Base-by-base conservation (phyloP, 495 filamentous ascomycete species). In the Ascodesmis nigricans region DNA sequence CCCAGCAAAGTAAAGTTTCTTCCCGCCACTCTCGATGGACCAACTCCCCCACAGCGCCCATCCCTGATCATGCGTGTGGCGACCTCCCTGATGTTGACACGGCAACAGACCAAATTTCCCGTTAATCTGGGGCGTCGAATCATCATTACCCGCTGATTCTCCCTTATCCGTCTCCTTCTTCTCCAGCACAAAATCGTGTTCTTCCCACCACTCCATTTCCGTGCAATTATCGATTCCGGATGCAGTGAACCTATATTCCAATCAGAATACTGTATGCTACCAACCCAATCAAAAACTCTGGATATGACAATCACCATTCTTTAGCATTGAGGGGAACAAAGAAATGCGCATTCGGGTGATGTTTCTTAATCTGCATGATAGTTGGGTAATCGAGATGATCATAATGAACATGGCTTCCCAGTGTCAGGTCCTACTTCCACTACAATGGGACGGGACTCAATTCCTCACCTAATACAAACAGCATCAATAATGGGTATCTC, bases 181-280 rank as follows among this genome's bases (percentile, higher is more conserved):
- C 21, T 63, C 63, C 28, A 92, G 49, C 0, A 58, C 67, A 13
- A 93, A 52, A 33, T 83, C 73, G 6, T 69, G 65, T 38, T 78
- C 70, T 42, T 91, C 75, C 83, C 87, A 93, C 87, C 87, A 97
- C 49, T 97, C 87, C 50, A 92, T 50, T 56, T 93, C 84, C 1
- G 77, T 84, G 25, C 87, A 71, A 22, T 75, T 75, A 0, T 61
- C 21, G 28, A 92, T 64, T 1, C 76, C 78, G 19, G 59, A 63
- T 2, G 54, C 38, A 29, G 56, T 55, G 53, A 95, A 49, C 45
- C 45, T 49, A 26, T 29, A 31, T 17, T n/a, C 29, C 30, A 18
- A 13, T 36, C 8, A 4, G 11, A 13, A 21, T n/a, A n/a, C n/a
- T n/a, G n/a, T n/a, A n/a, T n/a, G n/a, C n/a, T n/a, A n/a, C n/a